A percentile compares a stretch with the other conserved stretches of the same genome.
Evolutionary conservation across 345 rosid genomes (phyloP).

Genomic region (Firmiana major): DNA sequence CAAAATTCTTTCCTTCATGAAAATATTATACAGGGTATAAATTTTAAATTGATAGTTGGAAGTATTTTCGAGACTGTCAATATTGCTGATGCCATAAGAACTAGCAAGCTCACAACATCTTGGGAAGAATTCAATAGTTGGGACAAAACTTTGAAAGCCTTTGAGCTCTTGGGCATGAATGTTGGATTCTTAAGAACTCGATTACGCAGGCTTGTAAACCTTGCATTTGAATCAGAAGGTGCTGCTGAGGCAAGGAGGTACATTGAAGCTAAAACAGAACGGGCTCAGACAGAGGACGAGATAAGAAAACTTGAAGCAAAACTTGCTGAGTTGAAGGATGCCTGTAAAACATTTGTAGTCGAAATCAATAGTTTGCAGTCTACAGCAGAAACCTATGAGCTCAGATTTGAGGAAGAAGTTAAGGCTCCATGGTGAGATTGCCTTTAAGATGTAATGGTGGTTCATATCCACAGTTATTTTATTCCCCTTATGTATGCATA

Average conservation of each 20-base stretch:
- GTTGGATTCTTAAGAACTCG: conserved; percentile 56
- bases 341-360: conserved; percentile 27
- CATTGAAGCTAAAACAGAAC: conserved; percentile 45
- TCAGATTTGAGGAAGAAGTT: conserved; percentile 46
- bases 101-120: conserved; percentile 44
- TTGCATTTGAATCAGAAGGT: conserved; percentile 50
- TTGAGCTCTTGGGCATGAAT: conserved; percentile 60
- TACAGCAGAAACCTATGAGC: conserved; percentile 45
- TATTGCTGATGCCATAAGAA: conserved; percentile 55
- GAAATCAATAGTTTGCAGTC: conserved; percentile 40
- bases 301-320: conserved; percentile 45
- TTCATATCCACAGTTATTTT: background rate
- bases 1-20: conserved; percentile 58
- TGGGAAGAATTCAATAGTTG: conserved; percentile 46
- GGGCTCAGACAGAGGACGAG: conserved; percentile 33
- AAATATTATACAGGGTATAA: conserved; percentile 48
- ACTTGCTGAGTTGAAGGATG: conserved; percentile 49
- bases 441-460: background rate
- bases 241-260: conserved; percentile 48
- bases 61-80: conserved; percentile 53
- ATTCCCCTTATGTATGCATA: background rate
- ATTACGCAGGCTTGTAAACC: conserved; percentile 36
- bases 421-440: conserved; percentile 51
- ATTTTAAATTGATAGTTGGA: conserved; percentile 47
- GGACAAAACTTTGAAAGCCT: conserved; percentile 59